Conservation (phyloP, 352 stramenopile genomes). For the Globisporangium nagaii region DNA sequence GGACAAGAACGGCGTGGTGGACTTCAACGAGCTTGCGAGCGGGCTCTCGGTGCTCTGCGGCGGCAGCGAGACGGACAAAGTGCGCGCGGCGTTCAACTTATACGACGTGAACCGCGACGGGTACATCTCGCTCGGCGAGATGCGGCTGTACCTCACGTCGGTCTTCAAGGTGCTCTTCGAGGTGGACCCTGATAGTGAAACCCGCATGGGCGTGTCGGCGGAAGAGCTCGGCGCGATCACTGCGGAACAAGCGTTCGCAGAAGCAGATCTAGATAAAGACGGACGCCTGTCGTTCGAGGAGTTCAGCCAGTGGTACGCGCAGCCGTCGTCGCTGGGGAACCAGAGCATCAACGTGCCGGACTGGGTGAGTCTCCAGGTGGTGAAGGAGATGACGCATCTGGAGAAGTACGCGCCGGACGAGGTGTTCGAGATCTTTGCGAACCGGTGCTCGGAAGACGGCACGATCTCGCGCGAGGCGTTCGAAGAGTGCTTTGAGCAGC, state of each 20-base stretch:
- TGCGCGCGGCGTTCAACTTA: constrained; percentile 76
- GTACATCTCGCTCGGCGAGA: constrained; percentile 80
- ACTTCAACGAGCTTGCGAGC: constrained; percentile 76
- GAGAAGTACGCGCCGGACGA: constrained; percentile 76
- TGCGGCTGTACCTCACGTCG: constrained; percentile 77
- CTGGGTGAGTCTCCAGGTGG: constrained; percentile 71
- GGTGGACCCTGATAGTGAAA: constrained; percentile 58
- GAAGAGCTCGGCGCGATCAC: constrained; percentile 75
- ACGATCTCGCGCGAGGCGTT: constrained; percentile 79
- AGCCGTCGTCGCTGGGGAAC: constrained; percentile 25
- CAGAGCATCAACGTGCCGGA: constrained; percentile 30
- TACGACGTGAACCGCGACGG: constrained; percentile 88
- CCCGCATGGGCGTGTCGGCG: constrained; percentile 52
- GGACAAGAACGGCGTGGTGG: constrained; percentile 73
- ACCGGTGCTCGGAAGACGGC: constrained; percentile 69
- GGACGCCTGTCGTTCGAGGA: constrained; percentile 80
- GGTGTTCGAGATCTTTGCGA: constrained; percentile 86
- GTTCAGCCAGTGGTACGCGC: constrained; percentile 78
- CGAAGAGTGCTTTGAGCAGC: constrained; percentile 76
- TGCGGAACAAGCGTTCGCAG: constrained; percentile 72
- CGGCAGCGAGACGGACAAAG: constrained; percentile 63
- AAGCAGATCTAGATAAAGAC: constrained; percentile 73
- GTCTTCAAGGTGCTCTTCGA: constrained; percentile 88
- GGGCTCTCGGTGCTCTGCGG: constrained; percentile 78
- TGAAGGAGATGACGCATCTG: constrained; percentile 83